Evolutionary conservation across 192 early-diverging fungal genomes (phyloP).

Genomic region (Cetraspora pellucida): DNA sequence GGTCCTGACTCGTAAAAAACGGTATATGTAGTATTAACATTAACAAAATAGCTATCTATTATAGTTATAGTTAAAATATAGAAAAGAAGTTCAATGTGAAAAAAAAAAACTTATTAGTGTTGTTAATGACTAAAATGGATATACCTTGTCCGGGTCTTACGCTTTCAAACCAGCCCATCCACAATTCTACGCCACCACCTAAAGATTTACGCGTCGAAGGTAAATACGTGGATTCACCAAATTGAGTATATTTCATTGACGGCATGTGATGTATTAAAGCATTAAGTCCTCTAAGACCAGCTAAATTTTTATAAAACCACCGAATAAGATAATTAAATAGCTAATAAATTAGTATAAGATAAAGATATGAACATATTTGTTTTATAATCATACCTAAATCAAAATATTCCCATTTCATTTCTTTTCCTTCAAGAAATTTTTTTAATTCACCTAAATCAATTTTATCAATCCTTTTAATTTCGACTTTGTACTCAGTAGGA

Average conservation of each 20-base stretch:
- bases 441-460: constrained; percentile 9
- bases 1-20: constrained; percentile 23
- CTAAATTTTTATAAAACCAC: neutral
- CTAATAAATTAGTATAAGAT: neutral
- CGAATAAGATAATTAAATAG: too few species aligned
- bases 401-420: constrained; percentile 26
- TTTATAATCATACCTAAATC: constrained; percentile 4
- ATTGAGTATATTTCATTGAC: constrained; percentile 36
- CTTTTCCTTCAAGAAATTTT: constrained; percentile 9
- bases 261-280: constrained; percentile 42
- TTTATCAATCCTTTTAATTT: neutral
- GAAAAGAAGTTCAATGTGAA: neutral
- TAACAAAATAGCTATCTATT: constrained; percentile 25
- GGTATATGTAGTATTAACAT: constrained; percentile 23
- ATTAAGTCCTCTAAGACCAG: constrained; percentile 39
- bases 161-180: constrained; percentile 84
- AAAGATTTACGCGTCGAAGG: constrained; percentile 34
- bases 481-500: constrained; percentile 11
- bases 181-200: constrained; percentile 77
- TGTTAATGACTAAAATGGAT: neutral
- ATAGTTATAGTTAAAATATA: neutral
- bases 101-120: neutral
- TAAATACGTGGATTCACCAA: constrained; percentile 37
- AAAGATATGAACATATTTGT: neutral
- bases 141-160: constrained; percentile 66